These are phyloP conservation scores for Trichocladium antarcticum DNA, from an alignment of 495 filamentous ascomycete genomes.

Conservation along the genomic window DNA sequence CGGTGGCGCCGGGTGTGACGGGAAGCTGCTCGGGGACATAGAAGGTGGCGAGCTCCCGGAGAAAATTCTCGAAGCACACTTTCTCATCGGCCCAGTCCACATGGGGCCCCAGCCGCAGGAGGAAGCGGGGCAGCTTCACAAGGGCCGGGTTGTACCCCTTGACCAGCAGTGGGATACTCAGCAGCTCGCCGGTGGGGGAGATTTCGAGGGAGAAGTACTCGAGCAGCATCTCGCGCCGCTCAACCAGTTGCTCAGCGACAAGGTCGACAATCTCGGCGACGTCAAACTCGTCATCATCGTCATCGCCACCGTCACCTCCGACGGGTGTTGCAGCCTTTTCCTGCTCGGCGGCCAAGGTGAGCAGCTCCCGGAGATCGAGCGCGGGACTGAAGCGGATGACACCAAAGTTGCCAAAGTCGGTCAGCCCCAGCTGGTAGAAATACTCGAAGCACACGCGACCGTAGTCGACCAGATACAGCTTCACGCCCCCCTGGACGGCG, in stretches of 20 bases:
- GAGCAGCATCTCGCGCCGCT: slow-evolving; percentile 69
- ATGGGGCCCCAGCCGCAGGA: slow-evolving; percentile 78
- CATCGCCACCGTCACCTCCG: slow-evolving; percentile 15
- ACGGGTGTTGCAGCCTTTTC: slow-evolving; percentile 38
- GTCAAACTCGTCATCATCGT: slow-evolving; percentile 40
- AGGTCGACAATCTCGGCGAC: slow-evolving; percentile 53
- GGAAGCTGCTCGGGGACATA: slow-evolving; percentile 84
- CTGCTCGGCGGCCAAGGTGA: slow-evolving; percentile 59
- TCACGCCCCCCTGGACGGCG: slow-evolving; percentile 87
- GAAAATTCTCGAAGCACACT: slow-evolving; percentile 73
- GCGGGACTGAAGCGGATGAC: slow-evolving; percentile 67
- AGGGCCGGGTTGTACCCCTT: slow-evolving; percentile 81
- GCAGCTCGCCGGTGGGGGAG: slow-evolving; percentile 62
- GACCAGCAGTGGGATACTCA: slow-evolving; percentile 69
- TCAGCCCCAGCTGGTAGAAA: slow-evolving; percentile 94
- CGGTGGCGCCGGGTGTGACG: slow-evolving; percentile 31
- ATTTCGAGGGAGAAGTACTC: slow-evolving; percentile 91
- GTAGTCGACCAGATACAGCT: slow-evolving; percentile 90
- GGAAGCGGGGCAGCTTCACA: slow-evolving; percentile 78
- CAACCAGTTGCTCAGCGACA: slow-evolving; percentile 52
- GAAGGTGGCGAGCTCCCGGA: slow-evolving; percentile 80
- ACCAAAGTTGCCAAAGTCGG: slow-evolving; percentile 94
- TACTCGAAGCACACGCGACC: slow-evolving; percentile 78
- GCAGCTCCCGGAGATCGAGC: slow-evolving; percentile 56
- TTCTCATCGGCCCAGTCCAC: slow-evolving; percentile 82